Percentiles rank a stretch among this genome's conserved stretches.
These are phyloP conservation scores for Colletotrichum graminicola DNA, from an alignment of 2,329 filamentous ascomycete genomes.

Conservation along the genomic window DNA sequence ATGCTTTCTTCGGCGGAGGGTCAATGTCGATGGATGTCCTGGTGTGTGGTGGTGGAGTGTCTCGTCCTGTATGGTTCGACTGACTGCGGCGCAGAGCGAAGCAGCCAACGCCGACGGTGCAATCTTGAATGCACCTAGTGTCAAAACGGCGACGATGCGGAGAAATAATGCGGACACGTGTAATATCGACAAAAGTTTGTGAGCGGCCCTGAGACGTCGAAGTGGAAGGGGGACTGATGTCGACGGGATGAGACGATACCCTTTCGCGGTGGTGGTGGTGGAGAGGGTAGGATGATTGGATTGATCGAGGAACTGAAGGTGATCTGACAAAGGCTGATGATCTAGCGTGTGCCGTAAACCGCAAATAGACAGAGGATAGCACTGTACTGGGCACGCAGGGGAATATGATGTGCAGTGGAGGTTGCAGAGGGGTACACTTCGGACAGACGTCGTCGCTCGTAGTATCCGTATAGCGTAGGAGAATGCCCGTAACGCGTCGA, in stretches of 20 bases:
- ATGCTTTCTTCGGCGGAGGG: neutral
- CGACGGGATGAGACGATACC: constrained; percentile 3
- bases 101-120: neutral
- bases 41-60: neutral
- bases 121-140: neutral
- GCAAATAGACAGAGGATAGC: neutral
- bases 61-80: neutral
- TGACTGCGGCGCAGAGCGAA: constrained; percentile 1
- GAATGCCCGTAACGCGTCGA: neutral
- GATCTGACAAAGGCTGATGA: neutral
- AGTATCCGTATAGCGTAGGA: neutral
- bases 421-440: constrained; percentile 1
- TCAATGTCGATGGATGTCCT: neutral
- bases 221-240: neutral
- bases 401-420: neutral
- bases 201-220: constrained; percentile 11
- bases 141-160: constrained; percentile 21
- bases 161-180: constrained; percentile 29
- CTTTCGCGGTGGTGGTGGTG: constrained; percentile 22
- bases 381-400: neutral
- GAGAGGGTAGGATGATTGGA: constrained; percentile 17
- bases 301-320: constrained; percentile 5
- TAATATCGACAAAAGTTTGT: constrained; percentile 9
- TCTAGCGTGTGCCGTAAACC: neutral
- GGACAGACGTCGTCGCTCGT: neutral